Evolutionary conservation across 805 yeast species (phyloP).

Genomic region (Candida koratica): DNA sequence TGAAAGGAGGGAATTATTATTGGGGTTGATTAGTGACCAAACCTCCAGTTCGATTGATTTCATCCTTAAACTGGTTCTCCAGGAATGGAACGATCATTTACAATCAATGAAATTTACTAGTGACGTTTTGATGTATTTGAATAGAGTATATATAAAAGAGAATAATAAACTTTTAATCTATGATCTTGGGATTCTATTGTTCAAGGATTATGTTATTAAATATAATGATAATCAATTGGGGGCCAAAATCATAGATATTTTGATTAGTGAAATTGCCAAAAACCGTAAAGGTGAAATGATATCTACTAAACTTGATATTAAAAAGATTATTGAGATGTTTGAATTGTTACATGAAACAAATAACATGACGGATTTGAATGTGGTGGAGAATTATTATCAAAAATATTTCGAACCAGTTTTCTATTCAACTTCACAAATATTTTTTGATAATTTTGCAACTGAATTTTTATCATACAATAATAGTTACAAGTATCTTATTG

Average conservation of each 20-base stretch:
- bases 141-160: slow-evolving; percentile 78
- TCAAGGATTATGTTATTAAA: slow-evolving; percentile 57
- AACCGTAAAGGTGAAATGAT: slow-evolving; percentile 53
- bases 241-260: slow-evolving; percentile 40
- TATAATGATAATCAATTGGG: slow-evolving; percentile 50
- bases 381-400: slow-evolving; percentile 59
- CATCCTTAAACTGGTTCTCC: slow-evolving; percentile 33
- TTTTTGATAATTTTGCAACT: slow-evolving; percentile 46
- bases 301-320: slow-evolving; percentile 52
- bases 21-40: slow-evolving; percentile 13
- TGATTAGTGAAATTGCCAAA: slow-evolving; percentile 53
- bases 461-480: slow-evolving; percentile 40
- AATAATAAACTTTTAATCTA: slow-evolving; percentile 58
- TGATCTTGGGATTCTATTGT: slow-evolving; percentile 69
- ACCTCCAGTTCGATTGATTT: slow-evolving; percentile 19
- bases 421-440: slow-evolving; percentile 50
- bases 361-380: slow-evolving; percentile 19
- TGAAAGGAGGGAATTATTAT: slow-evolving; percentile 16
- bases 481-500: slow-evolving; percentile 55
- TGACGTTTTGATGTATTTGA: slow-evolving; percentile 82
- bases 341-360: slow-evolving; percentile 52
- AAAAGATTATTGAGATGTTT: slow-evolving; percentile 64
- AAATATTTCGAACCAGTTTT: slow-evolving; percentile 65
- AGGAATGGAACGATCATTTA: slow-evolving; percentile 69
- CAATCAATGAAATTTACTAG: slow-evolving; percentile 72